phyloP scores from a whole-genome alignment of 805 yeast genomes.

The Yueomyces sp. region DNA sequence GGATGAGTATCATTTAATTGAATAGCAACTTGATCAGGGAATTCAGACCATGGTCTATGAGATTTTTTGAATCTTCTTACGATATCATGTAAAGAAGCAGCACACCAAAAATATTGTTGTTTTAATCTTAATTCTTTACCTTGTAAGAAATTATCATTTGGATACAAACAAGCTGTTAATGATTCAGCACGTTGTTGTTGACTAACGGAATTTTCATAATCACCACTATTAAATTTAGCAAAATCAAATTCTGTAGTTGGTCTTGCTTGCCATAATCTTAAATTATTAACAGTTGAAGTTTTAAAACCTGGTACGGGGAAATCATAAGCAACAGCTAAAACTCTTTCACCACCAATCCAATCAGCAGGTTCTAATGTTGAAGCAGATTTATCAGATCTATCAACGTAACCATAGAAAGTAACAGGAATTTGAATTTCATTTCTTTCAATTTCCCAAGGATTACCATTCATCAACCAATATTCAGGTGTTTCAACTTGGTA shows the following conservation, averaged over 20 bases:
- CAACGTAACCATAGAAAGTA: constrained; percentile 76
- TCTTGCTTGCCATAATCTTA: constrained; percentile 80
- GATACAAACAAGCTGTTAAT: constrained; percentile 84
- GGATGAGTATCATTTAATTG: constrained; percentile 95
- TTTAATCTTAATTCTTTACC: constrained; percentile 88
- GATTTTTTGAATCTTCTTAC: constrained; percentile 79
- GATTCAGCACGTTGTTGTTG: constrained; percentile 85
- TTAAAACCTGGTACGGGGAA: constrained; percentile 87
- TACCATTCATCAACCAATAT: constrained; percentile 78
- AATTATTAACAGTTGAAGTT: constrained; percentile 72
- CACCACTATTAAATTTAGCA: constrained; percentile 82
- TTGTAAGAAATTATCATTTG: constrained; percentile 82
- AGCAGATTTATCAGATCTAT: constrained; percentile 37
- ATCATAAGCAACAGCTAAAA: constrained; percentile 81
- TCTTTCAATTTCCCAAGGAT: constrained; percentile 91
- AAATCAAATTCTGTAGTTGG: constrained; percentile 90
- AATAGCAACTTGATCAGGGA: constrained; percentile 78
- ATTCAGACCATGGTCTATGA: constrained; percentile 63
- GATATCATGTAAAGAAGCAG: constrained; percentile 85
- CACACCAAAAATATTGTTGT: constrained; percentile 95
- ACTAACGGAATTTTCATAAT: constrained; percentile 69
- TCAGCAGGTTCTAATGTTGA: constrained; percentile 44
- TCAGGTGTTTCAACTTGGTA: constrained; percentile 92
- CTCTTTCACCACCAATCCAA: constrained; percentile 86
- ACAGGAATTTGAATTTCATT: constrained; percentile 79